Conservation (phyloP, 2,329 filamentous ascomycete species). For the Aulographum hederae region DNA sequence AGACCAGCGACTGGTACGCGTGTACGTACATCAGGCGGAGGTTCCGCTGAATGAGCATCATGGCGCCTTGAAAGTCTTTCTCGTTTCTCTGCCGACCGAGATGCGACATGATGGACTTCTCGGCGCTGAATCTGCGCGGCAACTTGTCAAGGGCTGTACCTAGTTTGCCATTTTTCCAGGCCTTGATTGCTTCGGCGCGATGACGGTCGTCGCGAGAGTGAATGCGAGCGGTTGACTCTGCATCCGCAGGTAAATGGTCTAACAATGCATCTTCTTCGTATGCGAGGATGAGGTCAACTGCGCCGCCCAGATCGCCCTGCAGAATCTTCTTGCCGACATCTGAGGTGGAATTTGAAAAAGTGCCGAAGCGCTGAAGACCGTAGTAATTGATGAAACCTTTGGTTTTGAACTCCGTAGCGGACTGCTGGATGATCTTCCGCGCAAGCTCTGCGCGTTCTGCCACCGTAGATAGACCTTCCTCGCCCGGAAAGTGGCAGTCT, state of each 20-base stretch:
- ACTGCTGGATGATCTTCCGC: slow-evolving; percentile 31
- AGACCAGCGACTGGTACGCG: slow-evolving; percentile 86
- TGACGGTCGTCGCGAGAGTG: slow-evolving; percentile 45
- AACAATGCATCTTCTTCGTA: slow-evolving; percentile 48
- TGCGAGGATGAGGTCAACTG: slow-evolving; percentile 57
- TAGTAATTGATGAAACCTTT: slow-evolving; percentile 95
- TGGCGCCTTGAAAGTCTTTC: slow-evolving; percentile 62
- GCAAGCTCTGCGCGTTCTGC: slow-evolving; percentile 26
- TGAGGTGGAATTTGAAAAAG: slow-evolving; percentile 72
- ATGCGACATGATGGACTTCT: slow-evolving; percentile 61
- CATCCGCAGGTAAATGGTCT: neutral
- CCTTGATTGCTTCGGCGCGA: slow-evolving; percentile 60
- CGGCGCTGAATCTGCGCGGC: slow-evolving; percentile 67
- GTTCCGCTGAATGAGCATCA: slow-evolving; percentile 63
- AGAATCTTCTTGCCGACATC: slow-evolving; percentile 71
- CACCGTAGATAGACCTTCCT: slow-evolving; percentile 13
- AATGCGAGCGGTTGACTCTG: neutral
- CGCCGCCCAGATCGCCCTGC: slow-evolving; percentile 60
- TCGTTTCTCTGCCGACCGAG: slow-evolving; percentile 32
- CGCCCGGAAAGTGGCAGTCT: slow-evolving; percentile 50
- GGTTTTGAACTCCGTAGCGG: slow-evolving; percentile 48
- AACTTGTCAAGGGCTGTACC: slow-evolving; percentile 46
- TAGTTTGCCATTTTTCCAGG: slow-evolving; percentile 46
- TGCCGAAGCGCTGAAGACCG: slow-evolving; percentile 91
- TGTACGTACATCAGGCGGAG: slow-evolving; percentile 90